phyloP scores from a whole-genome alignment of 2,329 filamentous ascomycete species.

The Verticillium dahliae region DNA sequence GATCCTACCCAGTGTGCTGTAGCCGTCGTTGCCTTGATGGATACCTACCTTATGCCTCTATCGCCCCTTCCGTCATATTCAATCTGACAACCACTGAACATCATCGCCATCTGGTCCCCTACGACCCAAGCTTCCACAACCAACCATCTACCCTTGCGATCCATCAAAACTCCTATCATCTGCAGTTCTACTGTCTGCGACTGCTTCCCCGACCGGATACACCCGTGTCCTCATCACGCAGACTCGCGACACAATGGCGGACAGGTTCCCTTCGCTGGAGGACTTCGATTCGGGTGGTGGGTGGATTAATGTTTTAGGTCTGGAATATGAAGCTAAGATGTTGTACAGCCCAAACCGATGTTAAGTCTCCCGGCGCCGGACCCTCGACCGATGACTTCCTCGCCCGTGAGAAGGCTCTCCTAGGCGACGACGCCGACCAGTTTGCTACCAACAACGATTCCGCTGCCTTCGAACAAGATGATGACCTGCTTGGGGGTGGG shows the following conservation, averaged over 20 bases:
- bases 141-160: not conserved
- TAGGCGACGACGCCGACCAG: constrained; percentile 89
- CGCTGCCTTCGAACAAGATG: constrained; percentile 55
- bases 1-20: not conserved
- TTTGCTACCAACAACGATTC: constrained; percentile 74
- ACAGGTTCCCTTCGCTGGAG: constrained; percentile 73
- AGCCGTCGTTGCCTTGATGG: not conserved
- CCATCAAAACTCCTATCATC: not conserved
- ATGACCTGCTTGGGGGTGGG: constrained; percentile 66
- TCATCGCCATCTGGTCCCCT: not conserved
- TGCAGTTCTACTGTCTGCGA: not conserved
- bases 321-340: constrained; percentile 4
- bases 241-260: constrained; percentile 51
- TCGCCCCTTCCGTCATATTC: not conserved
- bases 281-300: constrained; percentile 65
- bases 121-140: not conserved
- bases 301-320: constrained; percentile 10
- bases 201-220: not conserved
- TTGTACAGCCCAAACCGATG: constrained; percentile 59
- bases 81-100: not conserved
- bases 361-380: constrained; percentile 49
- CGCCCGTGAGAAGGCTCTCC: constrained; percentile 78
- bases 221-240: not conserved
- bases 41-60: not conserved
- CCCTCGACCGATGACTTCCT: constrained; percentile 77